These are phyloP conservation scores for Chlorella sorokiniana DNA, from an alignment of 139 green algal genomes.

Conservation along the genomic window DNA sequence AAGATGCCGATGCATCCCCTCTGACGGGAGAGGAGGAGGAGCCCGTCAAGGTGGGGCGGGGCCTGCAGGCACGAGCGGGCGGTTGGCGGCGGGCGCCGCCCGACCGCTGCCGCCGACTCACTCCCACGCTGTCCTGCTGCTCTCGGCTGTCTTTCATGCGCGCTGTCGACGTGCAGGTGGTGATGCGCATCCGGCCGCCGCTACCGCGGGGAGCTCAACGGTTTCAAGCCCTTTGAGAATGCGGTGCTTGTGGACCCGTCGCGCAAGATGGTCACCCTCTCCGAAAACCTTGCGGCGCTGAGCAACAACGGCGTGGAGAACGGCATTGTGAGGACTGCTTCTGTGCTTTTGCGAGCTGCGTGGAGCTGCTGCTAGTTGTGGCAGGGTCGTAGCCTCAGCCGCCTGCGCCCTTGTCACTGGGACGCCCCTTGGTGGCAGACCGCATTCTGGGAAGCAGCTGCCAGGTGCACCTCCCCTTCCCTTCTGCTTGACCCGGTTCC, in stretches of 20 bases:
- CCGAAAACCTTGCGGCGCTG: conserved; percentile 75
- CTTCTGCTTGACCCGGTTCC: background rate
- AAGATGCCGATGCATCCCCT: background rate
- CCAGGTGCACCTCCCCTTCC: background rate
- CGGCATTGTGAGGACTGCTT: conserved; percentile 39
- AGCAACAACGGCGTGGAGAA: conserved; percentile 46
- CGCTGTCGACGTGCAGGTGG: conserved; percentile 67
- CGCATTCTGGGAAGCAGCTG: too few species aligned
- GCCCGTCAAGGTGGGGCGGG: conserved; percentile 34
- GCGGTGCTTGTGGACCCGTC: conserved; percentile 70
- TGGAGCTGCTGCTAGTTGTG: background rate
- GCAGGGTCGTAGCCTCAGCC: background rate
- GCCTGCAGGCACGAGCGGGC: too few species aligned
- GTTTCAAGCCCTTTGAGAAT: conserved; percentile 64
- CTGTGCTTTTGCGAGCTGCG: too few species aligned
- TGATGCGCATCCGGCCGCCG: conserved; percentile 85
- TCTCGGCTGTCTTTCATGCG: background rate
- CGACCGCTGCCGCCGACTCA: background rate
- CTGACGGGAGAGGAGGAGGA: conserved; percentile 23
- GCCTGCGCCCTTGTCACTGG: too few species aligned
- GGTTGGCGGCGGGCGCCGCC: background rate
- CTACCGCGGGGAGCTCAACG: conserved; percentile 73
- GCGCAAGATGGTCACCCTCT: conserved; percentile 71
- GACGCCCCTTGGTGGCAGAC: too few species aligned
- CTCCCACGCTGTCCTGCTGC: background rate